These are phyloP conservation scores for Mortierella sp. DNA, from an alignment of 371 early-diverging fungal species.

Conservation along the genomic window DNA sequence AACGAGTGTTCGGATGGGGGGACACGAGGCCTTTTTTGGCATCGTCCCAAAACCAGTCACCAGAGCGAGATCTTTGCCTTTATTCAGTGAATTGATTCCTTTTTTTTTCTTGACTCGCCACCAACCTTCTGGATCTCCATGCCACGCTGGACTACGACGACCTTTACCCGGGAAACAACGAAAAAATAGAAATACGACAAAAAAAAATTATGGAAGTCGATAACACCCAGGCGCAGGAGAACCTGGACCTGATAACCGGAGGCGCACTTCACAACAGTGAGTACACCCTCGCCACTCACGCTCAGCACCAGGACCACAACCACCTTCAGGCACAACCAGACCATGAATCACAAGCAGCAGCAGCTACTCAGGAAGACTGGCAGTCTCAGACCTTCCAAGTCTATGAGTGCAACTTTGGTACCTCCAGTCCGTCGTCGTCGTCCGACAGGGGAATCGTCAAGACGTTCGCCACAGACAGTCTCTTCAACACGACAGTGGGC, in stretches of 20 bases:
- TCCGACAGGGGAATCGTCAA: slow-evolving; percentile 13
- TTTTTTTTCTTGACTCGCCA: not conserved
- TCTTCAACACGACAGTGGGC: slow-evolving; percentile 46
- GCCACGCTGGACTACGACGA: not conserved
- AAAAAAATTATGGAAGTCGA: not conserved
- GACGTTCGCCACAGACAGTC: slow-evolving; percentile 24
- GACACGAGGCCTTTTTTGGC: not conserved
- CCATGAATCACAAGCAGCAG: not conserved
- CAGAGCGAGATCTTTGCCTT: not conserved
- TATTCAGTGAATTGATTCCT: not conserved
- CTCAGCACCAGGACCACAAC: not conserved
- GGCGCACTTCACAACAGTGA: not conserved
- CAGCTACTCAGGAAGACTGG: slow-evolving; percentile 11
- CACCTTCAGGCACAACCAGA: not conserved
- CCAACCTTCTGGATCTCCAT: not conserved
- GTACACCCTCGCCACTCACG: not conserved
- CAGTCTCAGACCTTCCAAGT: slow-evolving; percentile 26
- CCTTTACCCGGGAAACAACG: not conserved
- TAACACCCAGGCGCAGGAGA: not conserved
- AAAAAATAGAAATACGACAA: not conserved
- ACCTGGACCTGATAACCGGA: not conserved
- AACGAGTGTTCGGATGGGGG: not conserved
- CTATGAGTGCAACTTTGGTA: slow-evolving; percentile 29
- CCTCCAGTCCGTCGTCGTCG: not conserved
- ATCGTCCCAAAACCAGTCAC: slow-evolving; percentile 4